Percentiles rank a stretch among this genome's conserved stretches.
Conservation (phyloP, 306 rosid genomes). For the Rubus parviflorus region DNA sequence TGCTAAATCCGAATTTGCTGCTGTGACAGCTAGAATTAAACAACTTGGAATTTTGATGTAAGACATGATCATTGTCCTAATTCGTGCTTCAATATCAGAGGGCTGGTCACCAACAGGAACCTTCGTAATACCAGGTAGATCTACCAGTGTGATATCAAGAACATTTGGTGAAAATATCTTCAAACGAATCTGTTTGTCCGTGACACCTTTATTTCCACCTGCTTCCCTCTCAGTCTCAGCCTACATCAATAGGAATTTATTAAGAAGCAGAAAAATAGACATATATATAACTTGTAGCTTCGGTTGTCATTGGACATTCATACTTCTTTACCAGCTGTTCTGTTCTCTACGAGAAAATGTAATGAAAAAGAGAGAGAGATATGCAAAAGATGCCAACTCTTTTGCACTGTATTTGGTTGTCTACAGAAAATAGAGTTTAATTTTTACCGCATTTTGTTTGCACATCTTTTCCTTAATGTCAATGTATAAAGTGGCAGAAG, state of each 20-base stretch:
- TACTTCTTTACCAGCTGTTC: background rate
- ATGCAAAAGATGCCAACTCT: background rate
- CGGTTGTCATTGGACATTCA: background rate
- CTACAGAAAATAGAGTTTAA: background rate
- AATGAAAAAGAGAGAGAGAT: background rate
- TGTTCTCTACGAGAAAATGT: background rate
- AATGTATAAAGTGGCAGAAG: background rate
- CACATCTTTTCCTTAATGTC: background rate
- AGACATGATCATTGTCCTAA: conserved; percentile 96
- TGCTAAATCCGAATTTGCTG: conserved; percentile 98
- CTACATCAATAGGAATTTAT: conserved; percentile 35
- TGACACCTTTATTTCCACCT: conserved; percentile 95
- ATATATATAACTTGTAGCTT: background rate
- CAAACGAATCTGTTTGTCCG: conserved; percentile 97
- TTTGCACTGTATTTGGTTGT: background rate
- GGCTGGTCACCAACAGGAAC: conserved; percentile 99
- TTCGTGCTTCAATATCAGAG: conserved; percentile 91
- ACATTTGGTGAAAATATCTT: conserved; percentile 97
- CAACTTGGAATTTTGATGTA: conserved; percentile 87
- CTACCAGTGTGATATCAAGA: conserved; percentile 95
- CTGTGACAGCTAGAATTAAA: conserved; percentile 92
- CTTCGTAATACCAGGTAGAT: conserved; percentile 96
- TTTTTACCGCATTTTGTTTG: background rate
- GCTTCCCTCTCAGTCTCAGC: conserved; percentile 98
- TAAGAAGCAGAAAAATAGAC: background rate